Conservation (phyloP, 176 grass and related monocot species). For the bread wheat (Triticum aestivum) region DNA sequence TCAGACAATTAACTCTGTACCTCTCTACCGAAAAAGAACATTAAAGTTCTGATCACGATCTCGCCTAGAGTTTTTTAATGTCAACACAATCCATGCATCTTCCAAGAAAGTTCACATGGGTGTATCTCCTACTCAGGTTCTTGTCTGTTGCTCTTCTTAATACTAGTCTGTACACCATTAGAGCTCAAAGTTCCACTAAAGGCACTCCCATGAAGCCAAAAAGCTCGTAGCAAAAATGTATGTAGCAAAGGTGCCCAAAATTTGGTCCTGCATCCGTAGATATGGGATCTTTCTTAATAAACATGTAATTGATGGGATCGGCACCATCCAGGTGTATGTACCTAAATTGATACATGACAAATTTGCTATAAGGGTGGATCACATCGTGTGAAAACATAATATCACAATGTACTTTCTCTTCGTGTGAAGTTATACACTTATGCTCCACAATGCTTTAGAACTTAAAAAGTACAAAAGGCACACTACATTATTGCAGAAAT, state of each 20-base stretch:
- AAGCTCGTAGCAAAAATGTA: not conserved
- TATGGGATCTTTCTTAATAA: not conserved
- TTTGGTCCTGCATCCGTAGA: not conserved
- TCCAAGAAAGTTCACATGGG: not conserved
- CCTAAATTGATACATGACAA: not conserved
- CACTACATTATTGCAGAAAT: not conserved
- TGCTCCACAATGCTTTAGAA: not conserved
- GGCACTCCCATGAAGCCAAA: not conserved
- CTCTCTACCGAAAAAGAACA: not conserved
- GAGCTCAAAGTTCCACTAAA: not conserved
- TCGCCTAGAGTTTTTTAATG: not conserved
- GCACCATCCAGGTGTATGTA: not conserved
- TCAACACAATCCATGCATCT: not conserved
- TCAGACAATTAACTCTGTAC: too few relatives aligned
- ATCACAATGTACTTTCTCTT: not conserved
- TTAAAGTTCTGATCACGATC: not conserved
- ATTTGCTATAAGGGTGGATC: not conserved
- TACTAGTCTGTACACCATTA: not conserved
- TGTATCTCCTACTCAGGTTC: conserved; percentile 3
- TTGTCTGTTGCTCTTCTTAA: not conserved
- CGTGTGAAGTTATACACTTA: not conserved
- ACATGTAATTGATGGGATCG: too few relatives aligned
- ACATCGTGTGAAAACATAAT: not conserved
- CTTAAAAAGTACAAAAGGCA: not conserved
- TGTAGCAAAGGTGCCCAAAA: not conserved